Evolutionary conservation across 2,329 filamentous ascomycete genomes (phyloP).

Genomic region (Penicillium sp.): DNA sequence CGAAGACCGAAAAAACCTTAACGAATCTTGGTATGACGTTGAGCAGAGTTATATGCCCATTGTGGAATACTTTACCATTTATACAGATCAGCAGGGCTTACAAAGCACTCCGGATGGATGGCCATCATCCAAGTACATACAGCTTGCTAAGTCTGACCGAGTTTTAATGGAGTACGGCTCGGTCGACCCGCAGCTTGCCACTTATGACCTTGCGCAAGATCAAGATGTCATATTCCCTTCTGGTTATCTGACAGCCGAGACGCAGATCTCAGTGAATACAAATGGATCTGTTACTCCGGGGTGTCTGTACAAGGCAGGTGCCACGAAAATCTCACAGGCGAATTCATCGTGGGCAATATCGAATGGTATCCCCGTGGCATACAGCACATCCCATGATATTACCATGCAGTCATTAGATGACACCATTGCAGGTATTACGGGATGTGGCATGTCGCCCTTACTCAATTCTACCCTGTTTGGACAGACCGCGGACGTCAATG

Average conservation of each 20-base stretch:
- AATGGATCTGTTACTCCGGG: conserved; percentile 48
- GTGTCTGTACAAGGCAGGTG: conserved; percentile 53
- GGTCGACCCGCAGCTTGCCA: conserved; percentile 56
- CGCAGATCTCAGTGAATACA: conserved; percentile 32
- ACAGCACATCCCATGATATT: conserved; percentile 23
- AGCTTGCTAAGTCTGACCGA: conserved; percentile 54
- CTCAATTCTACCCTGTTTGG: conserved; percentile 57
- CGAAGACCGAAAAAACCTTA: conserved; percentile 56
- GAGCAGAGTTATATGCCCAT: conserved; percentile 45
- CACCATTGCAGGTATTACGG: conserved; percentile 43
- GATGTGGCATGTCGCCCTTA: conserved; percentile 60
- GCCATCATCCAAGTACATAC: conserved; percentile 60
- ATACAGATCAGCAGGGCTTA: conserved; percentile 34
- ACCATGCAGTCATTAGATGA: conserved; percentile 33
- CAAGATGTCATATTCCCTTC: conserved; percentile 51
- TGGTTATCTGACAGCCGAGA: conserved; percentile 43
- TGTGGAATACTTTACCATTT: conserved; percentile 52
- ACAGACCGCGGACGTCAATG: conserved; percentile 49
- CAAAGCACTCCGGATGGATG: conserved; percentile 59
- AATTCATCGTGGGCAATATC: conserved; percentile 56
- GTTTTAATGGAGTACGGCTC: conserved; percentile 56
- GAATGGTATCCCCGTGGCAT: conserved; percentile 28
- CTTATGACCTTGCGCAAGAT: conserved; percentile 57
- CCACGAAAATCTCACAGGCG: conserved; percentile 39
- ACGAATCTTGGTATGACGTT: conserved; percentile 56